Evolutionary conservation across 208 protist genomes (phyloP).

Genomic region (Leishmania tropica): DNA sequence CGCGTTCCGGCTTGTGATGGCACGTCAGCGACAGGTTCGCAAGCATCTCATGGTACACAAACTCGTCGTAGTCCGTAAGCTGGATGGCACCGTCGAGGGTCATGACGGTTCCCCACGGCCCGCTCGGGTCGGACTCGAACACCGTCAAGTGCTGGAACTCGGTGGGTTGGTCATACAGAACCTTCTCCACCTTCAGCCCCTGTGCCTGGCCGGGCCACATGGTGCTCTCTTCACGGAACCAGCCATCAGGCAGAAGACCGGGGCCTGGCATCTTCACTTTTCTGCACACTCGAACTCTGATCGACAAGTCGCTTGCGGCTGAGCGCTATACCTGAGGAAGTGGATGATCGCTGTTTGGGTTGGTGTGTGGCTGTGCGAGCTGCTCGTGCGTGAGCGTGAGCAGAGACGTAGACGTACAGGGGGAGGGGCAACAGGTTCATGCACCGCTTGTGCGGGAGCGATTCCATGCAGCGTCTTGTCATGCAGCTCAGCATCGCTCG

Average conservation of each 20-base stretch:
- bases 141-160: constrained; percentile 90
- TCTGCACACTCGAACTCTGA: neutral
- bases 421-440: neutral
- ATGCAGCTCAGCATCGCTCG: too few species aligned
- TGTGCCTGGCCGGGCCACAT: constrained; percentile 92
- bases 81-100: constrained; percentile 97
- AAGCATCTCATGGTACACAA: constrained; percentile 99
- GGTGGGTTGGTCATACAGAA: constrained; percentile 81
- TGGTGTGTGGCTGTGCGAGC: neutral
- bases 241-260: constrained; percentile 79
- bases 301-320: neutral
- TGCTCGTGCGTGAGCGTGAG: neutral
- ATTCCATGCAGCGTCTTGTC: too few species aligned
- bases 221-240: constrained; percentile 90
- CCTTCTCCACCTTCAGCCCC: constrained; percentile 87
- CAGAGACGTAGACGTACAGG: neutral
- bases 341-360: neutral
- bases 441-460: neutral
- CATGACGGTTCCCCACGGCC: constrained; percentile 96
- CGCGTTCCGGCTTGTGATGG: constrained; percentile 90
- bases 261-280: constrained; percentile 57
- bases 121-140: constrained; percentile 83
- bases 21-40: constrained; percentile 93
- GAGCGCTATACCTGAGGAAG: neutral
- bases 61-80: constrained; percentile 97